These are phyloP conservation scores for Saposhnikovia divaricata DNA, from an alignment of 129 eudicot genomes.

Conservation along the genomic window DNA sequence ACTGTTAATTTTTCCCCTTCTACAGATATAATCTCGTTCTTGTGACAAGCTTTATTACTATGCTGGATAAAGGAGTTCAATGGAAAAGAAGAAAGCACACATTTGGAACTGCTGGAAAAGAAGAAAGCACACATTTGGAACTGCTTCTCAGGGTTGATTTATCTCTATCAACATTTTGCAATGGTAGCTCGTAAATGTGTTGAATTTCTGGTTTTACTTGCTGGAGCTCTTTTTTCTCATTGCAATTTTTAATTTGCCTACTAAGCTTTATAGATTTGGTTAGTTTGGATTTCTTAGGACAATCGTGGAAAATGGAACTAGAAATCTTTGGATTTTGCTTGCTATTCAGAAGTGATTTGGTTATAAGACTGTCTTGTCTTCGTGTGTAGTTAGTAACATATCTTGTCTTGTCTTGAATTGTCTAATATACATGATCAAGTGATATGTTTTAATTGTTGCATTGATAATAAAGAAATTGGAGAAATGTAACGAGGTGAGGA, in stretches of 20 bases:
- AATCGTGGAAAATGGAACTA: neutral
- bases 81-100: neutral
- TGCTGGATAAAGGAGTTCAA: neutral
- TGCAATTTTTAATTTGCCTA: neutral
- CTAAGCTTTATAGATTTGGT: neutral
- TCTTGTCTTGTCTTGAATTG: neutral
- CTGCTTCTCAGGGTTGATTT: neutral
- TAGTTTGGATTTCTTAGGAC: neutral
- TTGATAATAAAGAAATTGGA: neutral
- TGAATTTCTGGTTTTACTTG: neutral
- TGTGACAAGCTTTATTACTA: neutral
- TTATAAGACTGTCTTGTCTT: neutral
- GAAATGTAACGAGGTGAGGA: neutral
- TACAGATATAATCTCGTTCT: neutral
- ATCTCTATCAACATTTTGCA: neutral
- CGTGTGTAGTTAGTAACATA: neutral
- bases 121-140: neutral
- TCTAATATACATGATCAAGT: neutral
- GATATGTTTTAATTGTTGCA: neutral
- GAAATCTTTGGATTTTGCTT: neutral
- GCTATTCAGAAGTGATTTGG: neutral
- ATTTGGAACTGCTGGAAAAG: neutral
- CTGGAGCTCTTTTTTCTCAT: neutral
- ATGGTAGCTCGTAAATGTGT: slow-evolving; percentile 5
- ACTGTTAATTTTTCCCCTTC: neutral